These are phyloP conservation scores for Kwoniella bestiolae DNA, from an alignment of 768 basidiomycete species.

Conservation along the genomic window DNA sequence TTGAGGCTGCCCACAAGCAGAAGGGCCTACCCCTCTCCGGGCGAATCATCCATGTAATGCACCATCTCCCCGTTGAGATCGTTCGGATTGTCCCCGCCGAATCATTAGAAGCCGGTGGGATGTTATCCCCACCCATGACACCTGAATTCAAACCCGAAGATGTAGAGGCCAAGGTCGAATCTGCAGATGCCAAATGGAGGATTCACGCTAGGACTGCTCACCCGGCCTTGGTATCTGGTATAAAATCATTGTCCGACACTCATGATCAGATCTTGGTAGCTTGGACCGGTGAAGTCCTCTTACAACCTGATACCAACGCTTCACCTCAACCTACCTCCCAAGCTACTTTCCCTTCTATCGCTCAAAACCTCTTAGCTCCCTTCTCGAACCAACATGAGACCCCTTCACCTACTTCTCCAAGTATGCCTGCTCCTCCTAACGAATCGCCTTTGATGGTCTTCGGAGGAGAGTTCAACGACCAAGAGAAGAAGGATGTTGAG, in stretches of 20 bases:
- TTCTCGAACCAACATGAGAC: constrained; percentile 14
- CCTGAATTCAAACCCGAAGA: constrained; percentile 68
- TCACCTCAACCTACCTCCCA: constrained; percentile 56
- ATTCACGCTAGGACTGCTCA: constrained; percentile 83
- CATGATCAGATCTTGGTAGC: constrained; percentile 92
- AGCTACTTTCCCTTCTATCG: constrained; percentile 30
- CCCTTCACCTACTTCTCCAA: constrained; percentile 28
- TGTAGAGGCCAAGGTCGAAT: constrained; percentile 52
- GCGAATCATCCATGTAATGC: constrained; percentile 87
- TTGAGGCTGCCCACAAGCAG: constrained; percentile 73
- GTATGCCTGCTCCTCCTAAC: constrained; percentile 2
- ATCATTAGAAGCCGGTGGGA: constrained; percentile 35
- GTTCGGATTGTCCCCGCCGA: constrained; percentile 59
- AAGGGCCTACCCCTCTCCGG: constrained; percentile 78
- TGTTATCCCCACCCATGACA: constrained; percentile 74
- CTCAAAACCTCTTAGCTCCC: constrained; percentile 21
- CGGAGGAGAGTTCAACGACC: constrained; percentile 61
- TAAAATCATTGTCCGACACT: constrained; percentile 76
- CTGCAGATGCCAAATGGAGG: constrained; percentile 66
- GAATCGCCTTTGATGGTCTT: constrained; percentile 42
- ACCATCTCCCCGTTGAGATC: constrained; percentile 80
- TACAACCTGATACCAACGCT: constrained; percentile 57
- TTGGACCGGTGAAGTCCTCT: constrained; percentile 86
- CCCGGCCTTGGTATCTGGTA: constrained; percentile 92
- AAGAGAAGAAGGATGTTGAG: constrained; percentile 71